Evolutionary conservation across 352 stramenopile species (phyloP).

Genomic region (Phytophthora pisi): DNA sequence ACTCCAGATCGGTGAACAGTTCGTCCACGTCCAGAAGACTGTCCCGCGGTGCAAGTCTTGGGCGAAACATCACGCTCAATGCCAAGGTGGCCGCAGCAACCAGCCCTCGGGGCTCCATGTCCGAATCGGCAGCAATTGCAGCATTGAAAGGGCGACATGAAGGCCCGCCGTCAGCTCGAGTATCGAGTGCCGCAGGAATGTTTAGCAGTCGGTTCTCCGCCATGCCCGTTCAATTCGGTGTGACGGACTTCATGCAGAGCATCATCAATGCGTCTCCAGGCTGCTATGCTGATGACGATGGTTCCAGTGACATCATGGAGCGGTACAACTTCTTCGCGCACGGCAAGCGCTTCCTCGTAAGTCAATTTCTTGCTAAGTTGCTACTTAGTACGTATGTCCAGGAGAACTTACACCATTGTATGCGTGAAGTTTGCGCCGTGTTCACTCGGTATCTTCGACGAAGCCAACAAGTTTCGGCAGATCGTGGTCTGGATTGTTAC

Average conservation of each 20-base stretch:
- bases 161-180: slow-evolving; percentile 11
- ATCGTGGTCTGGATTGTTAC: slow-evolving; percentile 57
- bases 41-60: slow-evolving; percentile 17
- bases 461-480: slow-evolving; percentile 49
- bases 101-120: neutral
- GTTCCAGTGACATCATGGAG: slow-evolving; percentile 42
- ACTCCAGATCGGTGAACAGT: slow-evolving; percentile 16
- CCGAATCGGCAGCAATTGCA: slow-evolving; percentile 6
- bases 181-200: slow-evolving; percentile 7
- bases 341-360: slow-evolving; percentile 53
- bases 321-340: slow-evolving; percentile 69
- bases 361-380: neutral
- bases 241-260: slow-evolving; percentile 43
- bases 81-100: slow-evolving; percentile 13
- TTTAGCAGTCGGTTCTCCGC: slow-evolving; percentile 11
- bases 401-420: neutral
- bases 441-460: slow-evolving; percentile 58
- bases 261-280: slow-evolving; percentile 54
- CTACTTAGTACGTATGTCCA: neutral
- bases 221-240: neutral
- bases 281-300: slow-evolving; percentile 44
- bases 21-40: slow-evolving; percentile 17
- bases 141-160: slow-evolving; percentile 6
- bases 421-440: slow-evolving; percentile 46
- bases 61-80: slow-evolving; percentile 12